phyloP scores from a whole-genome alignment of 2,329 filamentous ascomycete species.

The Fusarium zealandicum region DNA sequence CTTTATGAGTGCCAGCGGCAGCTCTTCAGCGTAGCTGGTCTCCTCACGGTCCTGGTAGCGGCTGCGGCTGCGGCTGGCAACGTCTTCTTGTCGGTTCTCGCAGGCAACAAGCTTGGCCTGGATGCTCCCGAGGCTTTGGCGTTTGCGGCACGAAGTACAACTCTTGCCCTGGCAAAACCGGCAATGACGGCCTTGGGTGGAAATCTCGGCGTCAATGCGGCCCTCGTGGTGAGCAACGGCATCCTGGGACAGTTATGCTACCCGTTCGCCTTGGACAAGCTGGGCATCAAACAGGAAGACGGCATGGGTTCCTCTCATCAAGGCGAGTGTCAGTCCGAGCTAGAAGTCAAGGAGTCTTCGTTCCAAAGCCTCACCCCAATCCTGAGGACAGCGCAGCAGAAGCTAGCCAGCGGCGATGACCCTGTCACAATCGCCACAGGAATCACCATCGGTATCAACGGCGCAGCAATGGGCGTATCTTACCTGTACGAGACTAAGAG shows the following conservation, averaged over 20 bases:
- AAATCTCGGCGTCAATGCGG: slow-evolving; percentile 56
- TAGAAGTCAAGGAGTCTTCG: slow-evolving; percentile 3
- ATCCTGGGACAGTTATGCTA: slow-evolving; percentile 54
- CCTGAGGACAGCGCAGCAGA: slow-evolving; percentile 15
- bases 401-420: slow-evolving; percentile 40
- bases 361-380: neutral
- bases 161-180: slow-evolving; percentile 58
- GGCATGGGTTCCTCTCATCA: neutral
- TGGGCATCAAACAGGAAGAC: slow-evolving; percentile 37
- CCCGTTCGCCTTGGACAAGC: slow-evolving; percentile 44
- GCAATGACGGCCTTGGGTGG: slow-evolving; percentile 55
- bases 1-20: slow-evolving; percentile 58
- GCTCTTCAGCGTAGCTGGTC: slow-evolving; percentile 53
- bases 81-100: slow-evolving; percentile 52
- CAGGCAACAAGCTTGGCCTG: slow-evolving; percentile 48
- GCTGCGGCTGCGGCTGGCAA: slow-evolving; percentile 50
- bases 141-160: slow-evolving; percentile 59
- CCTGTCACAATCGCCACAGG: slow-evolving; percentile 56
- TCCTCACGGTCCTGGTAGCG: slow-evolving; percentile 50
- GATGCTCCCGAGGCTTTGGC: slow-evolving; percentile 47
- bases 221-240: slow-evolving; percentile 60
- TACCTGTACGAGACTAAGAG: slow-evolving; percentile 63
- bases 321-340: neutral
- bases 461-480: slow-evolving; percentile 66
- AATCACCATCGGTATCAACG: slow-evolving; percentile 63